Percentiles rank a stretch among this genome's conserved stretches.
These are phyloP conservation scores for Herpetospermum pedunculosum DNA, from an alignment of 306 rosid species.

Conservation along the genomic window DNA sequence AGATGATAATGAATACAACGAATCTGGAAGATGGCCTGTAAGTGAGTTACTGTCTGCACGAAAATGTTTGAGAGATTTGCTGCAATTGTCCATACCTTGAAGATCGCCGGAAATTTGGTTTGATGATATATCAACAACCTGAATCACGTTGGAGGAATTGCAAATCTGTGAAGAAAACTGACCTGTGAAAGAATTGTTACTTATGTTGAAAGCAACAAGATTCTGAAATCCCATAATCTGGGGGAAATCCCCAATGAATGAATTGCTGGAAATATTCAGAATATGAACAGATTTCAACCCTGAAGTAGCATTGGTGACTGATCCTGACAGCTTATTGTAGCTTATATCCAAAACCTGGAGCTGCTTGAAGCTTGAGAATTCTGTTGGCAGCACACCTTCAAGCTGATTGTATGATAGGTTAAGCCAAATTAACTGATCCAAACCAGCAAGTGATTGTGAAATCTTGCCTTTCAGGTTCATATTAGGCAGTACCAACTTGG, in stretches of 20 bases:
- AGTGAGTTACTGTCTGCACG: constrained; percentile 41
- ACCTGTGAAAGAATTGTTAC: constrained; percentile 63
- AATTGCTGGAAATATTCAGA: constrained; percentile 58
- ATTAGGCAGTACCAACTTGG: constrained; percentile 35
- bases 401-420: constrained; percentile 59
- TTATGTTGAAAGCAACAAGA: constrained; percentile 48
- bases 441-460: constrained; percentile 35
- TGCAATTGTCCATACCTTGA: constrained; percentile 44
- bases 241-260: constrained; percentile 24
- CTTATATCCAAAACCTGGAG: constrained; percentile 58
- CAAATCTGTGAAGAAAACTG: constrained; percentile 38
- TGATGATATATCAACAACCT: constrained; percentile 42
- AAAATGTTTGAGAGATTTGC: constrained; percentile 35
- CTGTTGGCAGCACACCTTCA: constrained; percentile 41
- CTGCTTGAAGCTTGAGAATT: constrained; percentile 40
- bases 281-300: constrained; percentile 41
- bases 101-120: constrained; percentile 44
- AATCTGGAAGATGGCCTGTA: constrained; percentile 47
- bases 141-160: constrained; percentile 36
- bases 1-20: constrained; percentile 36
- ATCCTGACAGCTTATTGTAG: constrained; percentile 48
- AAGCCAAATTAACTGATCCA: constrained; percentile 39
- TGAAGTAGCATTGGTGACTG: constrained; percentile 29
- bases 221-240: constrained; percentile 30
- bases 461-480: constrained; percentile 53